Evolutionary conservation across 2,329 filamentous ascomycete species (phyloP).

Genomic region (Venturia aucupariae): DNA sequence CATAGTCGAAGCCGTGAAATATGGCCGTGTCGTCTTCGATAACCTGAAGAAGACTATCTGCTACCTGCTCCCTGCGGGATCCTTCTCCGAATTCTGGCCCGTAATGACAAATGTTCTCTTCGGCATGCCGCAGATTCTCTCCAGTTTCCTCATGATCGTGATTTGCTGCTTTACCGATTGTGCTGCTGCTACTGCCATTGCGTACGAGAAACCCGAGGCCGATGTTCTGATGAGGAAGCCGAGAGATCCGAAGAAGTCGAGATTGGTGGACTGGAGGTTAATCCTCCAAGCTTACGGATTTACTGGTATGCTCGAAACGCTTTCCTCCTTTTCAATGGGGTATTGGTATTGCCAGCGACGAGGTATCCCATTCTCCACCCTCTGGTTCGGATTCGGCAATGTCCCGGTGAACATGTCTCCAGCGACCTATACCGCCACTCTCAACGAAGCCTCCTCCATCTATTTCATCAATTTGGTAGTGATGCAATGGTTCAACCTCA

Average conservation of each 20-base stretch:
- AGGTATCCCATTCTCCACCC: slow-evolving; percentile 57
- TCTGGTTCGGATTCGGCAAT: slow-evolving; percentile 59
- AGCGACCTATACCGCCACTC: slow-evolving; percentile 44
- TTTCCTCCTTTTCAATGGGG: slow-evolving; percentile 35
- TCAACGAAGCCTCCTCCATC: slow-evolving; percentile 60
- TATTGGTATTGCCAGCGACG: slow-evolving; percentile 36
- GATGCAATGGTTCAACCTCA: slow-evolving; percentile 72
- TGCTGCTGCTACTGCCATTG: slow-evolving; percentile 60
- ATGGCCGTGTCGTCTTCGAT: slow-evolving; percentile 66
- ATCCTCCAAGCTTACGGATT: slow-evolving; percentile 65
- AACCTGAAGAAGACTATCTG: slow-evolving; percentile 69
- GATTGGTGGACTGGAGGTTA: slow-evolving; percentile 64
- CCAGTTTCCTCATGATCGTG: slow-evolving; percentile 59
- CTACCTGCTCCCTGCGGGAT: slow-evolving; percentile 65
- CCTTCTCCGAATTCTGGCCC: slow-evolving; percentile 68
- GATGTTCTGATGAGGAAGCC: slow-evolving; percentile 63
- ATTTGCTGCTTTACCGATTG: slow-evolving; percentile 66
- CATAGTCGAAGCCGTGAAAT: slow-evolving; percentile 62
- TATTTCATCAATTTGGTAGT: slow-evolving; percentile 76
- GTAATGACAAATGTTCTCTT: slow-evolving; percentile 65
- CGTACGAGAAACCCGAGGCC: slow-evolving; percentile 68
- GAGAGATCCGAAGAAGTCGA: slow-evolving; percentile 58
- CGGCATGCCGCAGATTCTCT: slow-evolving; percentile 63
- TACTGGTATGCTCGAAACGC: slow-evolving; percentile 47
- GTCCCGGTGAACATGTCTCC: slow-evolving; percentile 38